A percentile compares a stretch with the other conserved stretches of the same genome.
Evolutionary conservation across 495 filamentous ascomycete species (phyloP).

Genomic region (Penicillium cosmopolitanum): DNA sequence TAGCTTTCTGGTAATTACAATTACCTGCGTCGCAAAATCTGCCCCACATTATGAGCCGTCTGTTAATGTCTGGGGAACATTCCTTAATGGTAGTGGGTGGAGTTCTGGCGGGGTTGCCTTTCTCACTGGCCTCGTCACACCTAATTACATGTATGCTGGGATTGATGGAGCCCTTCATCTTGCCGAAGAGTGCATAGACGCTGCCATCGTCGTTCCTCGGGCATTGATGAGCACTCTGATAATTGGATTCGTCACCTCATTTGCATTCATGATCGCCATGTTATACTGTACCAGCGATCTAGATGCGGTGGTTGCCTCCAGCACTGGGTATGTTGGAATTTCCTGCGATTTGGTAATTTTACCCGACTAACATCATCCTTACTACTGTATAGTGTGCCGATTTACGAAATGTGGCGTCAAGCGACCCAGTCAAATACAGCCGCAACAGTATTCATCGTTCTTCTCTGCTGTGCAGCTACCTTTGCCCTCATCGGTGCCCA

Average conservation of each 20-base stretch:
- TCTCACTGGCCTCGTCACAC: conserved; percentile 33
- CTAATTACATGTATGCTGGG: conserved; percentile 35
- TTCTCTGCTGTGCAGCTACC: conserved; percentile 27
- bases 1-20: conserved; percentile 24
- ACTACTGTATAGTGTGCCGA: conserved; percentile 17
- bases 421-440: conserved; percentile 30
- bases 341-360: too few species aligned
- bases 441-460: conserved; percentile 29
- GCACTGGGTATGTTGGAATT: conserved; percentile 23
- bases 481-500: conserved; percentile 31
- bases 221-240: conserved; percentile 33
- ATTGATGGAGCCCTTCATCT: conserved; percentile 42
- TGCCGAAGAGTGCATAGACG: conserved; percentile 36
- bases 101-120: conserved; percentile 31
- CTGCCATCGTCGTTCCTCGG: conserved; percentile 28
- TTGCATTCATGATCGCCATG: conserved; percentile 34
- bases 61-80: conserved; percentile 30
- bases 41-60: conserved; percentile 24
- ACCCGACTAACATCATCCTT: background rate
- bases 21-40: conserved; percentile 31
- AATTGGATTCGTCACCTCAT: conserved; percentile 34
- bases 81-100: conserved; percentile 38
- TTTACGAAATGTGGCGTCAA: conserved; percentile 33
- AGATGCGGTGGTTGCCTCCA: conserved; percentile 20
- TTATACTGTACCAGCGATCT: conserved; percentile 32